These are phyloP conservation scores for Bretschneidera sinensis DNA, from an alignment of 345 rosid genomes.

Conservation along the genomic window DNA sequence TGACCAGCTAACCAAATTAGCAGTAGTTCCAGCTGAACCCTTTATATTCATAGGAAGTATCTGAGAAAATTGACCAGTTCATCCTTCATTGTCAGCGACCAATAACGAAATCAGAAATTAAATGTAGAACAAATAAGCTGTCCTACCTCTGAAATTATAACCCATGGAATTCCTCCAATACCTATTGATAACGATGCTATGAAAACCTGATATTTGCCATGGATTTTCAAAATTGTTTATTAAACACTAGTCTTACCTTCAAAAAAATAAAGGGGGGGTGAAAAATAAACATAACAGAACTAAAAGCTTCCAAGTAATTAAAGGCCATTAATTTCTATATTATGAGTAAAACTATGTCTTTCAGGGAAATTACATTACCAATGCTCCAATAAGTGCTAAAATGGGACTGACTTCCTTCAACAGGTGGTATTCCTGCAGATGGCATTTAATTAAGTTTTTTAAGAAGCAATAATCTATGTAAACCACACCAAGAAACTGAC, in stretches of 20 bases:
- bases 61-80: background rate
- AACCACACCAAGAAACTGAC: background rate
- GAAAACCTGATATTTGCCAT: slow-evolving; percentile 8
- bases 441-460: background rate
- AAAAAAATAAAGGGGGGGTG: no score
- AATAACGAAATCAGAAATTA: no score
- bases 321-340: no score
- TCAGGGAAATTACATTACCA: background rate
- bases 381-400: slow-evolving; percentile 4
- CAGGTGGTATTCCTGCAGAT: slow-evolving; percentile 2
- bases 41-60: background rate
- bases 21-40: slow-evolving; percentile 2
- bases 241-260: background rate
- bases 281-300: no score
- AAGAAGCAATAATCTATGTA: background rate
- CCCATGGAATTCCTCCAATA: slow-evolving; percentile 11
- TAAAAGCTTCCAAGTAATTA: no score
- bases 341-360: no score
- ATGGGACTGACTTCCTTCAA: background rate
- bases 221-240: background rate
- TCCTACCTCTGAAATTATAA: slow-evolving; percentile 11
- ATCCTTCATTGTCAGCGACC: no score
- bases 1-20: background rate
- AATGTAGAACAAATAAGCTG: background rate
- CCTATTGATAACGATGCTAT: background rate